Evolutionary conservation across 768 basidiomycete genomes (phyloP).

Genomic region (Hortiboletus flavorubellus): DNA sequence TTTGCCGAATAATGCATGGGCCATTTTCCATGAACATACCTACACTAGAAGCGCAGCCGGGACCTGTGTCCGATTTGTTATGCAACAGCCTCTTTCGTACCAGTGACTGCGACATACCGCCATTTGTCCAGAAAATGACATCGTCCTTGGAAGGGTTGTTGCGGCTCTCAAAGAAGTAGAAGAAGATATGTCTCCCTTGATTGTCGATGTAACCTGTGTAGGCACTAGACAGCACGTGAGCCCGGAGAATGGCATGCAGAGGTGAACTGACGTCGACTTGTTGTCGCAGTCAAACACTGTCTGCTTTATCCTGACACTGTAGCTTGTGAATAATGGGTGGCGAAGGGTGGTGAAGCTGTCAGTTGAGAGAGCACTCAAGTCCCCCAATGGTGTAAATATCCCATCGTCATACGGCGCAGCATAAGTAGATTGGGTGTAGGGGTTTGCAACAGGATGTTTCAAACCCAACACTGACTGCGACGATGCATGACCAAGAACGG

Average conservation of each 20-base stretch:
- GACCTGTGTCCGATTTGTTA: constrained; percentile 24
- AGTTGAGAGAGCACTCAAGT: constrained; percentile 24
- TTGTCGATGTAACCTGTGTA: constrained; percentile 69
- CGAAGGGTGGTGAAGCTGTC: constrained; percentile 34
- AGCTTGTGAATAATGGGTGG: constrained; percentile 41
- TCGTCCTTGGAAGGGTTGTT: constrained; percentile 51
- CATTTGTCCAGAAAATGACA: constrained; percentile 53
- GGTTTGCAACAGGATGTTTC: constrained; percentile 1
- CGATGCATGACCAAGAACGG: constrained; percentile 12
- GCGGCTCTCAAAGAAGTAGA: constrained; percentile 73
- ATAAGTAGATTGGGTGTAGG: not conserved
- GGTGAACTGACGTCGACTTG: constrained; percentile 27
- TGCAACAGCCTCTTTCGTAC: not conserved
- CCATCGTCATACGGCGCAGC: constrained; percentile 16
- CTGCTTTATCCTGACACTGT: constrained; percentile 41
- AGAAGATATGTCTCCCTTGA: constrained; percentile 59
- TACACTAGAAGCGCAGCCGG: constrained; percentile 52
- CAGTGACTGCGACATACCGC: constrained; percentile 40
- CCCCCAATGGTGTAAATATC: constrained; percentile 31
- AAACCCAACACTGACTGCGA: constrained; percentile 18
- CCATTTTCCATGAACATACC: constrained; percentile 61
- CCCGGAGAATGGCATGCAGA: not conserved
- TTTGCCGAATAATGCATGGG: constrained; percentile 16
- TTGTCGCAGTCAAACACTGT: constrained; percentile 23
- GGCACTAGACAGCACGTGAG: constrained; percentile 31